Base-by-base conservation (phyloP, 441 rosid genomes). In the Aquilaria agallochum region DNA sequence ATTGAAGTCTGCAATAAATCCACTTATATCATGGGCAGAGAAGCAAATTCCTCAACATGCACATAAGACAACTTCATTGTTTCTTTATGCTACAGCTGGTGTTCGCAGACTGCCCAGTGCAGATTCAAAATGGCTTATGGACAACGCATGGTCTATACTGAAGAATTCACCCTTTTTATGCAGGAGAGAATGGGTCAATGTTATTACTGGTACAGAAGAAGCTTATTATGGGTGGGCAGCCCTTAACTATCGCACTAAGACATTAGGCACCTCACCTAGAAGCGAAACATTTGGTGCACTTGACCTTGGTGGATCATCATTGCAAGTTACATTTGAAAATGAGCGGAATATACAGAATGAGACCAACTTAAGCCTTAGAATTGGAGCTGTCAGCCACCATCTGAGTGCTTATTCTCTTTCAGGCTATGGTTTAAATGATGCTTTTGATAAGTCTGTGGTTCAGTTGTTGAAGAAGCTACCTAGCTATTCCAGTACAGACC, bases 211-310 rank as follows among this genome's bases (percentile, higher is more conserved):
- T 68, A 83, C 84, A 64, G 96, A 95, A 73, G 99, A 95, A 79
- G 99, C 99, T 65, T 95, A 89, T 76, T 85, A 66, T 63, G 99
- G 98, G 65, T 95, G 99, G 99, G 85, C 88, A 2, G 96, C 99
- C 57, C 89, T 95, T 64, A 95, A 95, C 69, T 92, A 95, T 70
- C 87, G 68, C 62, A 83, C 81, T 5, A 74, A 79, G 59, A 80
- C 75, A 75, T 76, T 95, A 63, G 98, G 95, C 68, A 76, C 78
- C 20, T 49, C 60, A 54, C 96, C 91, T 11, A 88, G 85, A 72
- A 88, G 79, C 69, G 79, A 77, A 56, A 95, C 98, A 55, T 92
- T 87, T 80, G 99, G 99, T 70, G 82, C 99, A 44, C 98, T 95
- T 66, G 99, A 95, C 74, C 74, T 95, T 77, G 99, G 98, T 53